A percentile compares a stretch with the other conserved stretches of the same genome.
Evolutionary conservation across 768 basidiomycete species (phyloP).

Genomic region (Macrolepiota fuliginosa): DNA sequence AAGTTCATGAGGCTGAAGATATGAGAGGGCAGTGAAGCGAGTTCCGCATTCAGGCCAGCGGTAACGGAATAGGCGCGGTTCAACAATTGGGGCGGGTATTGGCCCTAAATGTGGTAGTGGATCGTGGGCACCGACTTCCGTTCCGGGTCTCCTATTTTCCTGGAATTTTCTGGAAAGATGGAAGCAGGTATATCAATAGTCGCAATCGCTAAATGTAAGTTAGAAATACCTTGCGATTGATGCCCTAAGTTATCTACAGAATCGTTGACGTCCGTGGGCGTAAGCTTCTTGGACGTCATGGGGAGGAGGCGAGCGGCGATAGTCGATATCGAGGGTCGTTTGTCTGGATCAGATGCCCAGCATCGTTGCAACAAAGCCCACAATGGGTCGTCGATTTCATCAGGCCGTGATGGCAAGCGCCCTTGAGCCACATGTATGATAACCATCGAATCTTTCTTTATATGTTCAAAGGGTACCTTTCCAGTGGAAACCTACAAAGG

Average conservation of each 20-base stretch:
- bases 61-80: neutral
- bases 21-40: neutral
- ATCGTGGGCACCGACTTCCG: no score
- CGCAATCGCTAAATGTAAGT: no score
- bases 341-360: conserved; percentile 10
- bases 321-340: conserved; percentile 9
- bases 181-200: no score
- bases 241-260: neutral
- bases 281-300: neutral
- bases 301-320: neutral
- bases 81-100: neutral
- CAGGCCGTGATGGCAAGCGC: conserved; percentile 8
- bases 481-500: conserved; percentile 14
- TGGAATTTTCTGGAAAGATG: no score
- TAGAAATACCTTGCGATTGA: no score
- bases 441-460: conserved; percentile 14
- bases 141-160: no score
- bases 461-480: conserved; percentile 13
- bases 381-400: conserved; percentile 5
- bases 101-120: no score
- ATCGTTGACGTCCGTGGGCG: neutral
- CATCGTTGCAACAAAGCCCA: conserved; percentile 14
- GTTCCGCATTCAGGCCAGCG: neutral
- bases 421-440: conserved; percentile 7
- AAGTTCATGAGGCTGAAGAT: neutral